These are phyloP conservation scores for Aristolochia californica DNA, from an alignment of 164 flowering plant species.

Conservation along the genomic window DNA sequence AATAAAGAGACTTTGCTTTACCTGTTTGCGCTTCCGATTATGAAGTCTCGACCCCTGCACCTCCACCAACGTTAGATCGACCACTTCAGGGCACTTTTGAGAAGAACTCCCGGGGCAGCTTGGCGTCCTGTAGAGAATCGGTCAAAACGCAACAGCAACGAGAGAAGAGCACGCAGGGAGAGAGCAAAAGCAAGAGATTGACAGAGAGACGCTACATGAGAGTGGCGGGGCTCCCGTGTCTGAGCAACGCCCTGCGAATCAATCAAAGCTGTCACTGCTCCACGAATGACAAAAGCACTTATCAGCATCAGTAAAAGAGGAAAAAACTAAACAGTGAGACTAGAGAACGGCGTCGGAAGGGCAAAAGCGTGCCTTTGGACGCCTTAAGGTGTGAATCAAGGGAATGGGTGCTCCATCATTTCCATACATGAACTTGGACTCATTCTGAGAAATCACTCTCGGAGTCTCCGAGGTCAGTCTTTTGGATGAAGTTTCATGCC, in stretches of 20 bases:
- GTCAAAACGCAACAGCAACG: background rate
- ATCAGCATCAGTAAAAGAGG: background rate
- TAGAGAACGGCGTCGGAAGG: background rate
- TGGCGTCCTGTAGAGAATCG: background rate
- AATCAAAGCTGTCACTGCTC: too few species aligned
- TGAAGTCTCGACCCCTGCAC: background rate
- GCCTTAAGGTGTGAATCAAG: too few species aligned
- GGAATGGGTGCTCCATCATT: too few species aligned
- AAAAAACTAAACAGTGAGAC: background rate
- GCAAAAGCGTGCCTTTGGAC: background rate
- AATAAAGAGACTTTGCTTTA: background rate
- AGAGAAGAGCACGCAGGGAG: background rate
- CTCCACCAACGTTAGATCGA: background rate
- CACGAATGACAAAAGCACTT: too few species aligned
- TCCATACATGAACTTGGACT: too few species aligned
- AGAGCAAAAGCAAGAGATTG: background rate
- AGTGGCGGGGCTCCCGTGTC: background rate
- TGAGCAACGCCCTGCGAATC: too few species aligned
- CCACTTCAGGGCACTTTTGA: background rate
- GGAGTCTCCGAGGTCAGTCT: too few species aligned
- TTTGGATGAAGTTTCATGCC: too few species aligned
- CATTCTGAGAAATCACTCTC: too few species aligned
- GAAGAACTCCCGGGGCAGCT: background rate
- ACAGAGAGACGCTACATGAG: background rate
- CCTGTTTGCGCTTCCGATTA: slow-evolving; percentile 1